A percentile compares a stretch with the other conserved stretches of the same genome.
Conservation (phyloP, 306 rosid species). For the Erythrophleum fordii region DNA sequence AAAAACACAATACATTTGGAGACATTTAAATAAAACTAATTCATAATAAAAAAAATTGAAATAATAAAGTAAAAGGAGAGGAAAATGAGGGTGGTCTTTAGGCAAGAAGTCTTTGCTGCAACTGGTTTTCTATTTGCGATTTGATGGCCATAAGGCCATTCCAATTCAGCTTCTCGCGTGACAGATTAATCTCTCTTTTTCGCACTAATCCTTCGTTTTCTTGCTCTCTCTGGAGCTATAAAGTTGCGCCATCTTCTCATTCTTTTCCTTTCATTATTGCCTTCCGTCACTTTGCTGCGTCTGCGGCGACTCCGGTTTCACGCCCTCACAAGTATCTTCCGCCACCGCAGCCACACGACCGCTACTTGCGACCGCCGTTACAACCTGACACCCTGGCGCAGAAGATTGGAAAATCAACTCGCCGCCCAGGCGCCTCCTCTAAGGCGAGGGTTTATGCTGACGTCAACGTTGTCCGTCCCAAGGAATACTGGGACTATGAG, state of each 20-base stretch:
- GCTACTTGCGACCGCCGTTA: slow-evolving; percentile 36
- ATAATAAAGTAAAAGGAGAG: too few relatives aligned
- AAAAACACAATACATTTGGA: too few relatives aligned
- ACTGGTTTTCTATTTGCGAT: slow-evolving; percentile 31
- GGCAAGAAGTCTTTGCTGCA: slow-evolving; percentile 1
- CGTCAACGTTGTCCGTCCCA: slow-evolving; percentile 85
- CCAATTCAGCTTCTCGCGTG: slow-evolving; percentile 57
- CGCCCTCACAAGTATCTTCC: slow-evolving; percentile 23
- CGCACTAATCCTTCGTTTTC: slow-evolving; percentile 9
- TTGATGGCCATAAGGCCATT: slow-evolving; percentile 85
- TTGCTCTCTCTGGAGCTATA: slow-evolving; percentile 7
- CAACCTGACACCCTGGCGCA: slow-evolving; percentile 80
- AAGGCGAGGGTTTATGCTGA: slow-evolving; percentile 84
- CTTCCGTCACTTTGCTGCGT: slow-evolving; percentile 53
- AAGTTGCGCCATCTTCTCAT: slow-evolving; percentile 9
- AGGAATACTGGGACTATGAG: slow-evolving; percentile 94
- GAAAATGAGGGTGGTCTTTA: slow-evolving; percentile 15
- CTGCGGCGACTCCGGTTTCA: slow-evolving; percentile 47
- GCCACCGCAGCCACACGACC: slow-evolving; percentile 17
- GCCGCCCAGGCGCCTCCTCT: slow-evolving; percentile 97
- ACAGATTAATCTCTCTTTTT: slow-evolving; percentile 45
- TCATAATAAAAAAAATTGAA: too few relatives aligned
- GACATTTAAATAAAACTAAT: too few relatives aligned
- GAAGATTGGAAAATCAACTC: slow-evolving; percentile 89
- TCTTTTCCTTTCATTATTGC: slow-evolving; percentile 16